Evolutionary conservation across 495 filamentous ascomycete species (phyloP).

Genomic region (Hyaloscypha finlandica): DNA sequence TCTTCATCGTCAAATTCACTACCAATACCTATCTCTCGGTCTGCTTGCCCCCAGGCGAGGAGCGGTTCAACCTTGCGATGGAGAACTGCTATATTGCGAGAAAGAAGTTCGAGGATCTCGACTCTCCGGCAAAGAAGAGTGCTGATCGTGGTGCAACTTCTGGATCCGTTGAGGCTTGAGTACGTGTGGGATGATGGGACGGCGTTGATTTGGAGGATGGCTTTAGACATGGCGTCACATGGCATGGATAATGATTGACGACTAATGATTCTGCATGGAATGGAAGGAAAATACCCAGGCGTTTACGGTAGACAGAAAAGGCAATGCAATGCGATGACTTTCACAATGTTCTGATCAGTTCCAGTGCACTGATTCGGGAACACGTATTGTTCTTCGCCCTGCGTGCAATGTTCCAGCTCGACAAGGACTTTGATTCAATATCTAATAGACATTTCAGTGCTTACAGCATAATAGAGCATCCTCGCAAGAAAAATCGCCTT

Average conservation of each 20-base stretch:
- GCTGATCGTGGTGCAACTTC: slow-evolving; percentile 36
- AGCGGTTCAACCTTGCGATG: slow-evolving; percentile 83
- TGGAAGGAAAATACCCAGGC: slow-evolving; percentile 27
- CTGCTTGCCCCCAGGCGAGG: slow-evolving; percentile 84
- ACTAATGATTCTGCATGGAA: background rate
- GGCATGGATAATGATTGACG: slow-evolving; percentile 3
- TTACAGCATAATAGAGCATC: no score
- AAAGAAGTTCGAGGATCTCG: slow-evolving; percentile 66
- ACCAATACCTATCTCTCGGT: slow-evolving; percentile 96
- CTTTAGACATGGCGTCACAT: background rate
- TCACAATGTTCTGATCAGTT: background rate
- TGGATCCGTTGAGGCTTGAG: background rate
- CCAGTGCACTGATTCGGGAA: background rate
- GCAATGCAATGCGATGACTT: slow-evolving; percentile 5
- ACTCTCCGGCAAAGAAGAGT: slow-evolving; percentile 33
- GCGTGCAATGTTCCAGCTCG: no score
- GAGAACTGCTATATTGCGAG: slow-evolving; percentile 85
- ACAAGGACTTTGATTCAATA: no score
- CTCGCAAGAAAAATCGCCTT: no score
- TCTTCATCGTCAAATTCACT: slow-evolving; percentile 90
- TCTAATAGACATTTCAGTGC: no score
- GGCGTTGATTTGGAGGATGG: background rate
- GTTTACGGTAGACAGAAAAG: slow-evolving; percentile 6
- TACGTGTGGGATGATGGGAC: background rate
- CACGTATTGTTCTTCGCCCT: no score